Percentiles rank a stretch among this genome's conserved stretches.
Evolutionary conservation across 371 early-diverging fungal species (phyloP).

Genomic region (Lichtheimia ramosa): DNA sequence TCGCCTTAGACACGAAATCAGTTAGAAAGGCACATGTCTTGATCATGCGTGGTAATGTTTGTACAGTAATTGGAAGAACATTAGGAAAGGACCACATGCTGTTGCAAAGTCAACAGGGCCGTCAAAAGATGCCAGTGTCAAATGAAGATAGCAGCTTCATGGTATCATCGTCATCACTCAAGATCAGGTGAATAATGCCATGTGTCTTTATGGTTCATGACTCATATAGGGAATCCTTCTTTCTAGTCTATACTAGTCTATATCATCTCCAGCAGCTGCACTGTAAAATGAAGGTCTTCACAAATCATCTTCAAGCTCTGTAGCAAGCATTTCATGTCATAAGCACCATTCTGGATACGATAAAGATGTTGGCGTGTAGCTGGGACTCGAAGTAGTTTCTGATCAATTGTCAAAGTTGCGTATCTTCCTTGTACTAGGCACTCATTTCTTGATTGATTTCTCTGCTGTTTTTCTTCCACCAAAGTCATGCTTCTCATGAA

Average conservation of each 20-base stretch:
- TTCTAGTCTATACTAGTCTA: not conserved
- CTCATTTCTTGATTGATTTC: slow-evolving; percentile 41
- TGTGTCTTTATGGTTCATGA: no score
- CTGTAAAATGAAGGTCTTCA: slow-evolving; percentile 44
- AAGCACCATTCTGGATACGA: slow-evolving; percentile 20
- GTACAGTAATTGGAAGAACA: no score
- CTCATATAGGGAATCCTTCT: no score
- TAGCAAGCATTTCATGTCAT: slow-evolving; percentile 15
- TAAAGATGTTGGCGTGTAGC: slow-evolving; percentile 32
- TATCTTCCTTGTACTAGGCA: slow-evolving; percentile 49
- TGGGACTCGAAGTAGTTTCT: slow-evolving; percentile 35
- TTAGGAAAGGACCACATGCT: no score
- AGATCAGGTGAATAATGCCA: no score
- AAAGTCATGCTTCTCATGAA: slow-evolving; percentile 58
- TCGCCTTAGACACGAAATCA: no score
- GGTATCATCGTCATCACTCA: no score
- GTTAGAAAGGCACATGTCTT: no score
- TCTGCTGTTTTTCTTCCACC: slow-evolving; percentile 16
- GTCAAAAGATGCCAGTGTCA: no score
- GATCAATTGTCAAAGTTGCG: slow-evolving; percentile 39
- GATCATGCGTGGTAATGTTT: no score
- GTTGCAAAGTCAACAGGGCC: no score
- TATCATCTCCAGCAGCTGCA: slow-evolving; percentile 31
- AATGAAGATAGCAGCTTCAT: no score
- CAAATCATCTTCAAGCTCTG: slow-evolving; percentile 41